Percentiles rank a stretch among this genome's conserved stretches.
phyloP scores from a whole-genome alignment of 164 flowering plant genomes.

The Vitis riparia region DNA sequence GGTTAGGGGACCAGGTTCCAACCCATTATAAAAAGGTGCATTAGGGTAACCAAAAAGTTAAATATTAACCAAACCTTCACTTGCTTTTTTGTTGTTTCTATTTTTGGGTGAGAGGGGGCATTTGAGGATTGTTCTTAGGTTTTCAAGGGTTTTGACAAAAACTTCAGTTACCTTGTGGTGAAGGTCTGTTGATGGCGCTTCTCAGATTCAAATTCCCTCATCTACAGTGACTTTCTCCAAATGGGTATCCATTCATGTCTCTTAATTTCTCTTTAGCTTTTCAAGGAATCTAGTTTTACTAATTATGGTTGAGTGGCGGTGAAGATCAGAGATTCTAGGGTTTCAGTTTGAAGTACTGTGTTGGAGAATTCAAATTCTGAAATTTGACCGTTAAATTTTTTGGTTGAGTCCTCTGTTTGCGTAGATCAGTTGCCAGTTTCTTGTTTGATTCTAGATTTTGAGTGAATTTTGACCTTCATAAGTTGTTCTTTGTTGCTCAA shows the following conservation, averaged over 20 bases:
- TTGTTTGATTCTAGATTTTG: too few relatives aligned
- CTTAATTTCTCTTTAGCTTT: background rate
- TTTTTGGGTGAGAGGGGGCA: conserved; percentile 4
- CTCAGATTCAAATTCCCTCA: conserved; percentile 25
- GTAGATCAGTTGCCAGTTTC: too few relatives aligned
- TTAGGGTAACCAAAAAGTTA: background rate
- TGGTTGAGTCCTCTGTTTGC: too few relatives aligned
- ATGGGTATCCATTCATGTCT: background rate
- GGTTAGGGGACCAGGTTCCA: conserved; percentile 1
- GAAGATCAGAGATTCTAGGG: background rate
- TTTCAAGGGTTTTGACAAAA: conserved; percentile 15
- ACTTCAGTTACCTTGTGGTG: background rate
- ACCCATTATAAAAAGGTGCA: background rate
- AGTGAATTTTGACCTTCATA: background rate
- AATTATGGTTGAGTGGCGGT: too few relatives aligned
- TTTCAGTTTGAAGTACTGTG: background rate
- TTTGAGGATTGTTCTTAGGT: conserved; percentile 3
- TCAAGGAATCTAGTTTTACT: too few relatives aligned
- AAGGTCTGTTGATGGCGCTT: conserved; percentile 10
- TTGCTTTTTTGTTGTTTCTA: background rate
- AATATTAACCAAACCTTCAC: background rate
- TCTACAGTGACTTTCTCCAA: background rate
- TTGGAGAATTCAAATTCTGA: background rate
- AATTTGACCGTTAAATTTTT: too few relatives aligned
- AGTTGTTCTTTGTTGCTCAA: background rate